Base-by-base conservation (phyloP, 2,329 filamentous ascomycete genomes). In the Cercospora sp. region DNA sequence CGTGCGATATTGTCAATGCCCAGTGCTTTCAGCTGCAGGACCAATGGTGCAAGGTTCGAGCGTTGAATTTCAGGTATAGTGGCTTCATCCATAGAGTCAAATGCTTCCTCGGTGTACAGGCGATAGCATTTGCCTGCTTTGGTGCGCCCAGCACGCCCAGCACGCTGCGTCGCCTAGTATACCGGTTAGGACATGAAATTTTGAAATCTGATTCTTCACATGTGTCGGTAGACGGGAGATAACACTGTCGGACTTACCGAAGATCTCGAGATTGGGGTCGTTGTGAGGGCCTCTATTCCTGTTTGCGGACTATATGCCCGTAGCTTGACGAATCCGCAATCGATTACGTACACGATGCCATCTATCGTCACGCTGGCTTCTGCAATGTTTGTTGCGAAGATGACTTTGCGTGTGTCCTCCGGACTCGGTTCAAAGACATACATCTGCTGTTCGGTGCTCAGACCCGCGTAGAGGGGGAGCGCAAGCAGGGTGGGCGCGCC, bases 281-380 rank as follows among this genome's bases (percentile, higher is more conserved):
- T 88, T 1, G 92, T 94, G 60, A 99, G 83, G 0, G 91, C 91
- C 73, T 98, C 94, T 73, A 98, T 97, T 12, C 93, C 92, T 0
- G 92, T 94, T 16, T 78, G 84, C 0, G 94, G 92, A 72, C 96
- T 91, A 80, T 93, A 98, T 6, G 91, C 90, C 45, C 93, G 88
- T 20, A 97, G 83, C 78, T 98, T 98, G 72, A 96, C 93, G 76
- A 92, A 97, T 1, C 95, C 95, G 63, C 88, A 90, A 79, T 99
- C 95, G 60, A 98, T 83, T 5, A 99, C 94, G 75, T 92, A 97
- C 64, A 93, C 89, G 68, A 98, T 94, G 2, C 93, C 93, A 63
- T 95, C 90, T 65, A 98, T 96, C 16, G 95, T 98, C 53, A 99
- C 91, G 1, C 93, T 97, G 4, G 95, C 94, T 82, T 99, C 95